Evolutionary conservation across 2,329 filamentous ascomycete genomes (phyloP), one percentile per base, ranked within the genome.

Genomic region (Diaporthe citrichinensis): DNA sequence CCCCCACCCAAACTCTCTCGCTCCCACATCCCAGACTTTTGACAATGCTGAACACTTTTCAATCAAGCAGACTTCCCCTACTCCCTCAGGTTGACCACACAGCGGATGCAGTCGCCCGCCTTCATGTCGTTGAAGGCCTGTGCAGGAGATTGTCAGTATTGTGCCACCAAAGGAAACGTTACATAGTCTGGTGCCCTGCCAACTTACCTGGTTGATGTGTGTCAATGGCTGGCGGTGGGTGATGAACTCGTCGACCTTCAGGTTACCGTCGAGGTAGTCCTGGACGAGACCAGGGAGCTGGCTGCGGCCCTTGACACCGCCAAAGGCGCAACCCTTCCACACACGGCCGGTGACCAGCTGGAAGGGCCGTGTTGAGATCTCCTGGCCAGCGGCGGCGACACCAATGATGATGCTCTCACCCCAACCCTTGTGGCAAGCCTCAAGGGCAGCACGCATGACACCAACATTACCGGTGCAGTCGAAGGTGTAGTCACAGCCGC

Each of bases 231-330:
- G 95, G 80, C 96, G 92, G 88, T 99, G 97, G 46, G 97, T 99
- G 87, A 99, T 98, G 89, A 98, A 98, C 88, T 99, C 97, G 84
- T 98, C 96, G 62, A 98, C 96, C 92, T 98, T 98, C 83, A 99
- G 93, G 83, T 94, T 91, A 80, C 96, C 96, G 72, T 90, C 90
- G 85, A 97, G 90, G 88, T 99, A 99, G 86, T 98, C 96, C 79
- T 92, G 88, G 34, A 99, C 95, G 57, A 99, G 92, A 76, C 90
- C 92, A 68, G 94, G 94, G 78, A 99, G 92, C 88, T 99, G 97
- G 53, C 94, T 93, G 83, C 97, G 96, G 80, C 97, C 97, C 90
- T 98, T 99, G 90, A 99, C 96, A 81, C 97, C 97, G 80, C 97
- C 97, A 83, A 99, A 99, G 28, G 97, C 97, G 84, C 96, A 98